phyloP scores from a whole-genome alignment of 2,329 filamentous ascomycete species.

The Fonsecaea erecta region DNA sequence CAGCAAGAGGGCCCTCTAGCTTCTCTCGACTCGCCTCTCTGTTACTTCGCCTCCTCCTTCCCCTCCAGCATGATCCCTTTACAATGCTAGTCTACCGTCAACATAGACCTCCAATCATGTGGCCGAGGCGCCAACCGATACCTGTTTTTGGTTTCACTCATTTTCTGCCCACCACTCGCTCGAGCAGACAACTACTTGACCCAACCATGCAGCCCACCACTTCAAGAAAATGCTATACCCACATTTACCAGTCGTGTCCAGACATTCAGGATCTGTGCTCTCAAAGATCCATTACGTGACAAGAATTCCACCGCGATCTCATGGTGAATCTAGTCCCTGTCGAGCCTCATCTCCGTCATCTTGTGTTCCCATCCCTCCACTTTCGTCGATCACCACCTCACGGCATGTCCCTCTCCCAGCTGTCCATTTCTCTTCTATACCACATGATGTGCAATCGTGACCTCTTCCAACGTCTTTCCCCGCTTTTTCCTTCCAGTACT shows the following conservation, averaged over 20 bases:
- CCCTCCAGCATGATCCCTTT: not conserved
- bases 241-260: not conserved
- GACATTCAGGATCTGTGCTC: not conserved
- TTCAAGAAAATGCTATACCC: constrained; percentile 14
- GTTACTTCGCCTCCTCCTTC: not conserved
- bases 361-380: not conserved
- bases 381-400: not conserved
- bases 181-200: constrained; percentile 3
- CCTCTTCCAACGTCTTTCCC: constrained; percentile 3
- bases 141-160: not conserved
- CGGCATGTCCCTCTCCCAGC: not conserved
- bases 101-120: not conserved
- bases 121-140: not conserved
- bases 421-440: constrained; percentile 6
- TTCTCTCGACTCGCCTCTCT: not conserved
- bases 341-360: constrained; percentile 4
- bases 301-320: not conserved
- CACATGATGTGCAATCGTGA: constrained; percentile 14
- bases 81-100: not conserved
- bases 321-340: constrained; percentile 4
- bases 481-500: constrained; percentile 2
- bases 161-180: not conserved
- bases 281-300: constrained; percentile 4
- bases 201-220: not conserved
- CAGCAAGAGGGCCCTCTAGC: constrained; percentile 1